Evolutionary conservation across 768 basidiomycete genomes (phyloP).

Genomic region (Cantharellus anzutake): DNA sequence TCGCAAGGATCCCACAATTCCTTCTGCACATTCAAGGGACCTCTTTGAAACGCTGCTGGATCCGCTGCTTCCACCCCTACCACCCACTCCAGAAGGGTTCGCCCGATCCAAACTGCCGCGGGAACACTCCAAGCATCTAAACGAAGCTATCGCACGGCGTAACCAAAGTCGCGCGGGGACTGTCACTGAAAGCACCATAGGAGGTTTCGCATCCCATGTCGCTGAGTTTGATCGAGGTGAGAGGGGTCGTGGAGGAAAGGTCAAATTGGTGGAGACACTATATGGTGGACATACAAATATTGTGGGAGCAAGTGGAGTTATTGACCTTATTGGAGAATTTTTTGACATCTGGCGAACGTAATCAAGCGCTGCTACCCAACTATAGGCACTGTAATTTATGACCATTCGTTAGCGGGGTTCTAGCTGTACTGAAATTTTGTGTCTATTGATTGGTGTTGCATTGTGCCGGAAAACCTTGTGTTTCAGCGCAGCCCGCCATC

Average conservation of each 20-base stretch:
- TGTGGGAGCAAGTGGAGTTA: constrained; percentile 44
- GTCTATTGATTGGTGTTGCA: too few species aligned
- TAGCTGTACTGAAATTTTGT: too few species aligned
- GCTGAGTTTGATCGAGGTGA: constrained; percentile 23
- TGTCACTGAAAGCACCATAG: constrained; percentile 17
- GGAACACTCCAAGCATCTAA: constrained; percentile 24
- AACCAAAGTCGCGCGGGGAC: constrained; percentile 24
- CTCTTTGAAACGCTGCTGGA: constrained; percentile 54
- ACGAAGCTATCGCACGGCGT: constrained; percentile 15
- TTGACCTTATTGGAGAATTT: constrained; percentile 27
- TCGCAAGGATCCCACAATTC: constrained; percentile 55
- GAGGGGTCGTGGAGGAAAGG: constrained; percentile 18
- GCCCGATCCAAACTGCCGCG: constrained; percentile 14
- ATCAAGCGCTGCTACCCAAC: too few species aligned
- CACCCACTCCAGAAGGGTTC: constrained; percentile 18
- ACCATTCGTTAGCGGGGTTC: too few species aligned
- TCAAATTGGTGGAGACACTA: constrained; percentile 37
- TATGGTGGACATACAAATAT: constrained; percentile 41
- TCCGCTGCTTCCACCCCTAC: constrained; percentile 35
- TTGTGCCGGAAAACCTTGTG: too few species aligned
- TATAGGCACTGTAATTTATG: too few species aligned
- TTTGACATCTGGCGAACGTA: background rate
- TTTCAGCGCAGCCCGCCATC: too few species aligned
- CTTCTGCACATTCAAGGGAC: constrained; percentile 41
- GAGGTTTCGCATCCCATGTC: constrained; percentile 24